A percentile compares a stretch with the other conserved stretches of the same genome.
Evolutionary conservation across 2,329 filamentous ascomycete genomes (phyloP).

Genomic region (Celoporthe dispersa): DNA sequence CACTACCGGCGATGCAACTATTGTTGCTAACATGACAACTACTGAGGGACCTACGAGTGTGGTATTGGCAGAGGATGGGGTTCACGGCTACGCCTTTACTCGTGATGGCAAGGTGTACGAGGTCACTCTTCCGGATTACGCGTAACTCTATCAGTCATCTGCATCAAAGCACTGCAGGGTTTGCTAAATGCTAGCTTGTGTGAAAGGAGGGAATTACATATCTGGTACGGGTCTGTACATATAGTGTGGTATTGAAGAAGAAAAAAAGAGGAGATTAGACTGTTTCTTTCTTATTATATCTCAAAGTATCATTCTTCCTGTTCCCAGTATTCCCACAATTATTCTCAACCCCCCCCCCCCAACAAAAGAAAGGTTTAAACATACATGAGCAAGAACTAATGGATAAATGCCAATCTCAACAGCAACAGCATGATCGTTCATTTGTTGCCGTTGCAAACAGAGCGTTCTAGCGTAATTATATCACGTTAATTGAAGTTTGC

Average conservation of each 20-base stretch:
- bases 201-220: neutral
- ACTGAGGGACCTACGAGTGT: constrained; percentile 20
- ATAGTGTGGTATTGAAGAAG: neutral
- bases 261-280: neutral
- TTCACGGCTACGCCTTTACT: constrained; percentile 4
- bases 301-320: neutral
- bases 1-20: constrained; percentile 2
- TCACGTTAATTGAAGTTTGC: too few species aligned
- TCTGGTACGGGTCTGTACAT: neutral
- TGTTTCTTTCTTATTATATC: neutral
- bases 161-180: neutral
- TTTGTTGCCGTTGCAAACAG: too few species aligned
- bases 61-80: constrained; percentile 12
- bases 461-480: too few species aligned
- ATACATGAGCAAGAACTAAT: neutral
- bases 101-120: constrained; percentile 2
- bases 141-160: neutral
- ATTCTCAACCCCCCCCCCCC: too few species aligned
- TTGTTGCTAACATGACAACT: constrained; percentile 12
- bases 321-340: neutral
- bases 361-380: neutral
- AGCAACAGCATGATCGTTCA: neutral
- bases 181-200: neutral
- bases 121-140: constrained; percentile 4
- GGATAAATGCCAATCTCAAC: neutral